Conservation (phyloP, 2,329 filamentous ascomycete species). For the Fusarium paranaense region DNA sequence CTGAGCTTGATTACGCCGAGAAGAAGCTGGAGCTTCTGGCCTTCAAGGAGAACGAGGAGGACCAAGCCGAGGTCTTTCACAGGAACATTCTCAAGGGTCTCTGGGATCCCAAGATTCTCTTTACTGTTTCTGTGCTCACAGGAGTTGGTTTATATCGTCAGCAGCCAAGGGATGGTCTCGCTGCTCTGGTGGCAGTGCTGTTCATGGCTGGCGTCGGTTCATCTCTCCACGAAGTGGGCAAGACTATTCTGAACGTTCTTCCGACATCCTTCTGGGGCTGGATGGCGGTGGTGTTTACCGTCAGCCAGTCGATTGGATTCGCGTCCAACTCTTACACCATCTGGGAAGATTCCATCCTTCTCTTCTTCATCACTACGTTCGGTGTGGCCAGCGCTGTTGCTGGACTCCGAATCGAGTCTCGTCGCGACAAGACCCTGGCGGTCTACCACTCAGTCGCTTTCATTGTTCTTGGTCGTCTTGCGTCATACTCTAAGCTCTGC, state of each 20-base stretch:
- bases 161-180: constrained; percentile 49
- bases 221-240: constrained; percentile 57
- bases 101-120: constrained; percentile 50
- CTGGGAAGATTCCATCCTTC: constrained; percentile 95
- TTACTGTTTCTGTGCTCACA: constrained; percentile 45
- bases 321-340: constrained; percentile 98
- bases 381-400: constrained; percentile 79
- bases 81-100: constrained; percentile 50
- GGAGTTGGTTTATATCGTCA: constrained; percentile 48
- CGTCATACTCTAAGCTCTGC: constrained; percentile 91
- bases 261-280: constrained; percentile 90
- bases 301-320: constrained; percentile 92
- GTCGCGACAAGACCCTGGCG: constrained; percentile 78
- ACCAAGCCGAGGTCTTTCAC: constrained; percentile 53
- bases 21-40: constrained; percentile 64
- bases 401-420: constrained; percentile 77
- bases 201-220: constrained; percentile 56
- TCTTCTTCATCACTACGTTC: constrained; percentile 92
- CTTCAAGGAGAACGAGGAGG: constrained; percentile 52
- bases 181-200: constrained; percentile 53
- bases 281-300: constrained; percentile 81
- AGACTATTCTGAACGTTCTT: constrained; percentile 64
- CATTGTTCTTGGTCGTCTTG: constrained; percentile 79
- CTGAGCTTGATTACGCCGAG: constrained; percentile 70
- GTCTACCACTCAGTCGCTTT: constrained; percentile 90